Conservation (phyloP, 345 rosid genomes). For the Salix dunnii region DNA sequence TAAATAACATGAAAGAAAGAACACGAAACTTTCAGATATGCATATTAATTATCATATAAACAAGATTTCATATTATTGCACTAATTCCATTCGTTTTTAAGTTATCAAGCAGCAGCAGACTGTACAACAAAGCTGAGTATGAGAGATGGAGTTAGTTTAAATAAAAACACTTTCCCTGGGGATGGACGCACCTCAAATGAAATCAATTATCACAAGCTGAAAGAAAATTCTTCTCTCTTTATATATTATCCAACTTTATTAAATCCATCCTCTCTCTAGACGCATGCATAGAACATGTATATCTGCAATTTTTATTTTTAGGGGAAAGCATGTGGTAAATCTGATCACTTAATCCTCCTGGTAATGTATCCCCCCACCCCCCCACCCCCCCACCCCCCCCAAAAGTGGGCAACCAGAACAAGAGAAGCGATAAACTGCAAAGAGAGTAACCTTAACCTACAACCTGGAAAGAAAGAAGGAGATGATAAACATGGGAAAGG, state of each 20-base stretch:
- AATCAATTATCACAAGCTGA: neutral
- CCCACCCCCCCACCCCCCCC: too few species aligned
- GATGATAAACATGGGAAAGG: too few species aligned
- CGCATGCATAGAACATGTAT: neutral
- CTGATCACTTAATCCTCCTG: neutral
- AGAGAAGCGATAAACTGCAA: too few species aligned
- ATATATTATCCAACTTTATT: neutral
- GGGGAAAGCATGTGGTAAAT: neutral
- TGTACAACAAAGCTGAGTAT: neutral
- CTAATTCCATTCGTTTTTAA: neutral
- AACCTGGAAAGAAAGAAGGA: too few species aligned
- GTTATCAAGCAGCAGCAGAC: neutral
- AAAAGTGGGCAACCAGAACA: too few species aligned
- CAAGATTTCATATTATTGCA: neutral
- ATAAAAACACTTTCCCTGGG: too few species aligned
- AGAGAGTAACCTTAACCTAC: too few species aligned
- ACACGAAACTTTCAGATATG: neutral
- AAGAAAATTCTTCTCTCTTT: neutral
- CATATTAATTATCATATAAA: neutral
- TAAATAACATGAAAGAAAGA: neutral
- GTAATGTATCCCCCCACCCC: neutral
- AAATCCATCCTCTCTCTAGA: neutral
- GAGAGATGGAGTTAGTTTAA: neutral
- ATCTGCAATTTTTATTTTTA: neutral
- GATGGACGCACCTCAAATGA: too few species aligned